phyloP scores from a whole-genome alignment of 176 grass and related monocot genomes.

The Musa troglodytarum region DNA sequence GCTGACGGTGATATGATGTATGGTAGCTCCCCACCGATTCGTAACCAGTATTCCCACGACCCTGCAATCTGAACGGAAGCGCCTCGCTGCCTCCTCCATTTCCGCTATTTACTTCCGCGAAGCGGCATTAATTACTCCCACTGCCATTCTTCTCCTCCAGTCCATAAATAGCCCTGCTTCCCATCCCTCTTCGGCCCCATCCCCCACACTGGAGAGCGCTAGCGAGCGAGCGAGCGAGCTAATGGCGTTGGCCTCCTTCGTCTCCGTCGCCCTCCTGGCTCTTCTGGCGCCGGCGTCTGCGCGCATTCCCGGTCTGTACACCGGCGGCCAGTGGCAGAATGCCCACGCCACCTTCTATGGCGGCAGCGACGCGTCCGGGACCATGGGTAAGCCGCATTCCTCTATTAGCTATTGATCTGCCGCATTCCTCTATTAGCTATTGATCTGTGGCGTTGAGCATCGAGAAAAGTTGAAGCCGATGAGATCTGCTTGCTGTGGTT shows the following conservation, averaged over 20 bases:
- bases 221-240: background rate
- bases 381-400: slow-evolving; percentile 3
- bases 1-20: no score
- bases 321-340: background rate
- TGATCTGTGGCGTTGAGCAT: no score
- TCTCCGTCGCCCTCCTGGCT: background rate
- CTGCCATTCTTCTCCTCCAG: background rate
- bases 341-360: slow-evolving; percentile 9
- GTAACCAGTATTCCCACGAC: background rate
- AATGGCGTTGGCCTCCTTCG: background rate
- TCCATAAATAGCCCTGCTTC: background rate
- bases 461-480: no score
- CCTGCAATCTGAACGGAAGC: background rate
- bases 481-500: background rate
- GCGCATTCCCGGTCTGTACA: background rate
- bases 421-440: background rate
- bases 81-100: background rate
- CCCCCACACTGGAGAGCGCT: no score
- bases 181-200: background rate
- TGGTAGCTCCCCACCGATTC: background rate
- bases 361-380: slow-evolving; percentile 7
- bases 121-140: background rate
- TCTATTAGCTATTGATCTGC: background rate
- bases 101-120: background rate
- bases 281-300: background rate